These are phyloP conservation scores for Fusarium secorum DNA, from an alignment of 2,329 filamentous ascomycete genomes.

Conservation along the genomic window DNA sequence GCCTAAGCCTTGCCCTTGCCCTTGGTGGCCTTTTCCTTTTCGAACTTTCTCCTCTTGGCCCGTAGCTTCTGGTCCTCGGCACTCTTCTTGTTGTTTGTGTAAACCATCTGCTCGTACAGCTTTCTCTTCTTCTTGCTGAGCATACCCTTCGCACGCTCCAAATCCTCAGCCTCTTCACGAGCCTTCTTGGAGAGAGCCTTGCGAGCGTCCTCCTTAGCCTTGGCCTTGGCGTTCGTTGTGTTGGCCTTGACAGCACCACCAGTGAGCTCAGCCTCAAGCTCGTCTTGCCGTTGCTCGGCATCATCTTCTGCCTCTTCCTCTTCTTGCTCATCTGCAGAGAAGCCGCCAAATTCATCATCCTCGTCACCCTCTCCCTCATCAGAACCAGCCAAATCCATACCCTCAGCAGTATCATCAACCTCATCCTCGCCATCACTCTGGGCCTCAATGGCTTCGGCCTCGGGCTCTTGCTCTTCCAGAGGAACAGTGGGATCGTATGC, in stretches of 20 bases:
- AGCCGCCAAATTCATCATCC: conserved; percentile 58
- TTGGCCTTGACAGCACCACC: conserved; percentile 68
- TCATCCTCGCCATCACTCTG: conserved; percentile 63
- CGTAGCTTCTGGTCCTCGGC: conserved; percentile 87
- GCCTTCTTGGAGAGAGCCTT: conserved; percentile 76
- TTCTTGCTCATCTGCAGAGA: conserved; percentile 56
- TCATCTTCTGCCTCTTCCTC: conserved; percentile 66
- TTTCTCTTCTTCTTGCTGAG: conserved; percentile 97
- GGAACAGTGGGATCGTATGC: conserved; percentile 90
- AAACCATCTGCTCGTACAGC: conserved; percentile 96
- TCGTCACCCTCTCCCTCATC: conserved; percentile 57
- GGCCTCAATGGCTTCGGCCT: conserved; percentile 80
- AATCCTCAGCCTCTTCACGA: conserved; percentile 81
- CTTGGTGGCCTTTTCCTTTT: conserved; percentile 66
- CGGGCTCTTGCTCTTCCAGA: conserved; percentile 86
- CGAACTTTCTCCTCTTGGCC: conserved; percentile 88
- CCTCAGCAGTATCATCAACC: conserved; percentile 56
- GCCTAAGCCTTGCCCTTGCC: conserved; percentile 51
- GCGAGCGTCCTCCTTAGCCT: conserved; percentile 73
- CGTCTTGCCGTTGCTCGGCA: conserved; percentile 79
- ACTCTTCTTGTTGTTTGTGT: conserved; percentile 92
- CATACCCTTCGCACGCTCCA: conserved; percentile 97
- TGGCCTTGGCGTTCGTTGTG: conserved; percentile 58
- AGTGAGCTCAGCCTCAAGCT: conserved; percentile 90
- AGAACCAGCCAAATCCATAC: conserved; percentile 60